phyloP scores from a whole-genome alignment of 2,329 filamentous ascomycete species.

The Aureobasidium uvarum region DNA sequence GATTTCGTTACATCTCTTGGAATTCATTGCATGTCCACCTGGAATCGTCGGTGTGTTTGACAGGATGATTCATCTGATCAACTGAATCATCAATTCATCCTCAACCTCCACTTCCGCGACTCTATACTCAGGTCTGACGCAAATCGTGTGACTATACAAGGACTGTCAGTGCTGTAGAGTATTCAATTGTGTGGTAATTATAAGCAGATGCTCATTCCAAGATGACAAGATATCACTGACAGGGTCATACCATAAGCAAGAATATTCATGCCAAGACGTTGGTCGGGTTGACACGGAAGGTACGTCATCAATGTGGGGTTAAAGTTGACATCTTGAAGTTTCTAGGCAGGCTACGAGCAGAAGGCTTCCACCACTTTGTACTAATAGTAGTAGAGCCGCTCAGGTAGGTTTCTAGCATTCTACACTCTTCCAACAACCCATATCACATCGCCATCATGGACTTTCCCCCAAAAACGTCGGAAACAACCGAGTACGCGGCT shows the following conservation, averaged over 20 bases:
- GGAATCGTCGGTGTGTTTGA: not conserved
- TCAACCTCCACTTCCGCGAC: no score
- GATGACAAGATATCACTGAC: not conserved
- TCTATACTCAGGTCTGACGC: no score
- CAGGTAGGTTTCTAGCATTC: constrained; percentile 4
- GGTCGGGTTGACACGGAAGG: not conserved
- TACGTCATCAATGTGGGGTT: constrained; percentile 3
- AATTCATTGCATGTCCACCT: no score
- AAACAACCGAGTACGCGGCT: not conserved
- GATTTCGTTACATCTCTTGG: no score
- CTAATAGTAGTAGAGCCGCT: not conserved
- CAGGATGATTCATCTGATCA: not conserved
- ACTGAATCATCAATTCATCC: no score
- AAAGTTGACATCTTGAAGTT: not conserved
- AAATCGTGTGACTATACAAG: no score
- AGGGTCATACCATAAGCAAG: not conserved
- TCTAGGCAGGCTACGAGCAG: not conserved
- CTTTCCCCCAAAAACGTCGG: constrained; percentile 1
- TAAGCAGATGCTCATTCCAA: not conserved
- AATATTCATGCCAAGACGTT: not conserved
- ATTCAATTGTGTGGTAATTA: not conserved
- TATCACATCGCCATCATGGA: constrained; percentile 13
- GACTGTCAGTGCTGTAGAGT: not conserved
- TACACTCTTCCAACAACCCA: not conserved
- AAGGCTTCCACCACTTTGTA: not conserved